These are phyloP conservation scores for Pyrenula aspistea DNA, from an alignment of 495 filamentous ascomycete species.

Conservation along the genomic window DNA sequence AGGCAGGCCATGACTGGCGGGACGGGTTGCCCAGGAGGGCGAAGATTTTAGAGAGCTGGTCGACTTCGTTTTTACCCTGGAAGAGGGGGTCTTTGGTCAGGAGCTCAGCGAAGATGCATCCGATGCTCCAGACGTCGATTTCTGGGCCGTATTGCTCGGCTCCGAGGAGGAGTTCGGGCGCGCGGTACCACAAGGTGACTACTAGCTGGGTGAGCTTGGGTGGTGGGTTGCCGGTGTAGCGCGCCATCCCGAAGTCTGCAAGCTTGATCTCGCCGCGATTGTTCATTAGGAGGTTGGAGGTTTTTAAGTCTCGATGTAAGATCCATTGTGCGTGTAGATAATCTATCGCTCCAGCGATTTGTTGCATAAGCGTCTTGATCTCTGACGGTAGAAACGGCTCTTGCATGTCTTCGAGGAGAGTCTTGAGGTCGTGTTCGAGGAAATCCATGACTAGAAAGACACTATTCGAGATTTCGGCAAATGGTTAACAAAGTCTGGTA, in stretches of 20 bases:
- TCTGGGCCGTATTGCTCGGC: constrained; percentile 60
- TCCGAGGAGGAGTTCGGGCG: constrained; percentile 83
- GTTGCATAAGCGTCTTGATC: constrained; percentile 77
- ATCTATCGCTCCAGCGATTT: constrained; percentile 69
- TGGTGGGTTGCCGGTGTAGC: constrained; percentile 73
- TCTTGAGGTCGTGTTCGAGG: constrained; percentile 94
- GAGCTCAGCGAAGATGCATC: constrained; percentile 93
- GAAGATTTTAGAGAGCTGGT: constrained; percentile 76
- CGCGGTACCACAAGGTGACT: constrained; percentile 94
- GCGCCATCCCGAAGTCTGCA: constrained; percentile 95
- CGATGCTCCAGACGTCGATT: constrained; percentile 91
- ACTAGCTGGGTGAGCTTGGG: constrained; percentile 85
- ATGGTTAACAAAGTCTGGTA: constrained; percentile 11
- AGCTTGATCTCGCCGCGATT: constrained; percentile 94
- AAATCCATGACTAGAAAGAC: constrained; percentile 97
- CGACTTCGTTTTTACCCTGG: constrained; percentile 90
- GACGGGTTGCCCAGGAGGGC: constrained; percentile 83
- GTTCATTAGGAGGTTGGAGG: constrained; percentile 87
- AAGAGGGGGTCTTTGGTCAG: constrained; percentile 72
- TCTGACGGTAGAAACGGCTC: constrained; percentile 91
- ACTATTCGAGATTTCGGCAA: constrained; percentile 28
- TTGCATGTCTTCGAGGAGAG: constrained; percentile 82
- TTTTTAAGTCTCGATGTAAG: constrained; percentile 93
- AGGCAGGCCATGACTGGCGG: constrained; percentile 73
- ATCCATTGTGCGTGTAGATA: constrained; percentile 90